These are phyloP conservation scores for Taiwanofungus camphoratus DNA, from an alignment of 1,284 basidiomycete genomes.

Conservation along the genomic window DNA sequence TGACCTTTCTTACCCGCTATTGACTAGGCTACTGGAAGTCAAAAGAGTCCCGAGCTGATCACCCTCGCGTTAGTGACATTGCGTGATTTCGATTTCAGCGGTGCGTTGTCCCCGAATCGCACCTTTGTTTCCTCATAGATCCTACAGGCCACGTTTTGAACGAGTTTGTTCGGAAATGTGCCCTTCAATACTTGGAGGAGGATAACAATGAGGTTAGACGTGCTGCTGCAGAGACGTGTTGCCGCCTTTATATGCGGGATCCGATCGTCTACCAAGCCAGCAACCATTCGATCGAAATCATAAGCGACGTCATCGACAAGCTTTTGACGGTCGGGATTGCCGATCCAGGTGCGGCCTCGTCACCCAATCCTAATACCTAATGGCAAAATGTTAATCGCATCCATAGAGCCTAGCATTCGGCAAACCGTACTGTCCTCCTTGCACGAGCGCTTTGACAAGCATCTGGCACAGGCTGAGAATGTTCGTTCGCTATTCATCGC, in stretches of 20 bases:
- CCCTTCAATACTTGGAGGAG: constrained; percentile 92
- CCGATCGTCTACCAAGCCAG: constrained; percentile 96
- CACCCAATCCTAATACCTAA: constrained; percentile 1
- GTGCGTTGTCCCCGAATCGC: constrained; percentile 34
- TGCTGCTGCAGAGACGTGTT: constrained; percentile 92
- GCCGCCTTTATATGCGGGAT: constrained; percentile 87
- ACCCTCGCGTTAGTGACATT: constrained; percentile 86
- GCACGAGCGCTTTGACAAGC: constrained; percentile 94
- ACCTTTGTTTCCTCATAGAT: background rate
- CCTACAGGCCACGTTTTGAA: constrained; percentile 82
- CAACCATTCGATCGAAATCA: constrained; percentile 95
- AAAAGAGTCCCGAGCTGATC: constrained; percentile 72
- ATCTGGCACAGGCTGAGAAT: constrained; percentile 98
- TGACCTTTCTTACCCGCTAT: constrained; percentile 8
- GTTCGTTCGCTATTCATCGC: constrained; percentile 97
- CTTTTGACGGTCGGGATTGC: constrained; percentile 95
- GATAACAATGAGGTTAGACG: constrained; percentile 87
- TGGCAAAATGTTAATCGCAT: constrained; percentile 1
- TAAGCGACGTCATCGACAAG: constrained; percentile 97
- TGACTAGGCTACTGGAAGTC: constrained; percentile 34
- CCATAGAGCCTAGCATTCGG: constrained; percentile 83
- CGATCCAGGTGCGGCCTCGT: constrained; percentile 71
- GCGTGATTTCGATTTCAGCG: constrained; percentile 92
- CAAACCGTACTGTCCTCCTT: constrained; percentile 84
- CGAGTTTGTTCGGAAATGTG: constrained; percentile 93